Evolutionary conservation across 139 green algal genomes (phyloP).

Genomic region (Auxenochlorella protothecoides): DNA sequence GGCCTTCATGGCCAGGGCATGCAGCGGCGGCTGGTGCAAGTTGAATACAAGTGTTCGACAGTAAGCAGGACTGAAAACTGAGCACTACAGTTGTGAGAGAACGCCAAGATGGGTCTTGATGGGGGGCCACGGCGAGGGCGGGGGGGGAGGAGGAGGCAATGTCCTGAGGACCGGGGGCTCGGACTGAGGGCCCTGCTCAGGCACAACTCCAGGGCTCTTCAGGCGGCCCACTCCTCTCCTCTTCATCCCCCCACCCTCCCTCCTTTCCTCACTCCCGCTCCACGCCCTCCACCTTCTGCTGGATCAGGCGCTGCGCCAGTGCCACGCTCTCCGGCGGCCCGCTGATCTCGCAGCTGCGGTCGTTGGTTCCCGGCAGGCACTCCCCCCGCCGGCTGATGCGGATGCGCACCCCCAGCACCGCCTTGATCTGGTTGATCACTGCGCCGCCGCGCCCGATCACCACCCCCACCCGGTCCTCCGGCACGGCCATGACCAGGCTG

Average conservation of each 20-base stretch:
- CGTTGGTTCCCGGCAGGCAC: slow-evolving; percentile 35
- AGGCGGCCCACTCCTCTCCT: too few species aligned
- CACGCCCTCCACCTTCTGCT: slow-evolving; percentile 32
- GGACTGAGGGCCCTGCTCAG: too few species aligned
- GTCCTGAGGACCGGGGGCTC: too few species aligned
- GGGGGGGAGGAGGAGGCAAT: too few species aligned
- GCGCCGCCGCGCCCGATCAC: slow-evolving; percentile 60
- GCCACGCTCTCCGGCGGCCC: slow-evolving; percentile 30
- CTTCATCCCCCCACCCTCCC: background rate
- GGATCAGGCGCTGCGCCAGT: slow-evolving; percentile 45
- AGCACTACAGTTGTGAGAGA: too few species aligned
- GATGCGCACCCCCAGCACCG: slow-evolving; percentile 44
- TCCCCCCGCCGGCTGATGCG: slow-evolving; percentile 49
- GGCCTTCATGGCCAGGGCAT: too few species aligned
- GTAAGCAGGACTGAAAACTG: too few species aligned
- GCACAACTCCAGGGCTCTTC: too few species aligned
- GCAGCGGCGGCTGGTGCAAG: too few species aligned
- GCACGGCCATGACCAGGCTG: slow-evolving; percentile 49
- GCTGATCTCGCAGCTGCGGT: slow-evolving; percentile 47
- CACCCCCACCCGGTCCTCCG: slow-evolving; percentile 57
- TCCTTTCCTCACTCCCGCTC: background rate
- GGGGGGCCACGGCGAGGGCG: too few species aligned
- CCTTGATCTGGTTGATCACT: slow-evolving; percentile 65
- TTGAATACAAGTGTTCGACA: too few species aligned
- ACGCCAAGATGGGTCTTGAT: too few species aligned